Conservation (phyloP, 2,329 filamentous ascomycete genomes). For the Talaromyces funiculosus region DNA sequence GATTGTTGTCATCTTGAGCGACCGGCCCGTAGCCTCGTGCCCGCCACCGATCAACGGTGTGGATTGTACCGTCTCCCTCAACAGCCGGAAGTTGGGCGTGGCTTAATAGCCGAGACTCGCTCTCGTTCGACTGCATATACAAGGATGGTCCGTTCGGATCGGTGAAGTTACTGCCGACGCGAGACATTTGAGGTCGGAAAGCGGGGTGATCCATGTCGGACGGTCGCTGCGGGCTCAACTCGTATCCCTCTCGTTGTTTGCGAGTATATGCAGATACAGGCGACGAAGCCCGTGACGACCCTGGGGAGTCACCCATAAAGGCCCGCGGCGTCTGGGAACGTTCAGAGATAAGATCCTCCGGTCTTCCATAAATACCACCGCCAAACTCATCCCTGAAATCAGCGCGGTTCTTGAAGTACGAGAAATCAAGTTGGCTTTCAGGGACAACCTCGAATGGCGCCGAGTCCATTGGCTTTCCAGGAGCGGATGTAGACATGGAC, state of each 20-base stretch:
- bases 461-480: conserved; percentile 49
- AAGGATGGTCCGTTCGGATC: conserved; percentile 16
- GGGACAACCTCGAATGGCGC: conserved; percentile 86
- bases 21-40: conserved; percentile 34
- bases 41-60: conserved; percentile 31
- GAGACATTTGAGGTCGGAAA: conserved; percentile 28
- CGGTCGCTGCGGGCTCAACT: conserved; percentile 13
- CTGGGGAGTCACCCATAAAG: conserved; percentile 31
- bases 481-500: conserved; percentile 60
- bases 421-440: conserved; percentile 80
- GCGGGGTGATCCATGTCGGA: conserved; percentile 31
- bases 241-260: conserved; percentile 24
- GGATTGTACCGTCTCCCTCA: conserved; percentile 14
- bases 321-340: conserved; percentile 40
- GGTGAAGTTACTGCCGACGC: conserved; percentile 18
- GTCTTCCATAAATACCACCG: conserved; percentile 54
- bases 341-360: conserved; percentile 42
- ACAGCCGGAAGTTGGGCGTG: conserved; percentile 30
- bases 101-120: conserved; percentile 33
- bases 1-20: conserved; percentile 28
- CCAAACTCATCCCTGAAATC: conserved; percentile 85
- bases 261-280: conserved; percentile 29
- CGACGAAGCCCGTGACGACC: conserved; percentile 36
- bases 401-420: conserved; percentile 82
- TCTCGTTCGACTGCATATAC: conserved; percentile 36